A percentile compares a stretch with the other conserved stretches of the same genome.
Conservation (phyloP, 345 rosid species). For the Lepidium africanum region DNA sequence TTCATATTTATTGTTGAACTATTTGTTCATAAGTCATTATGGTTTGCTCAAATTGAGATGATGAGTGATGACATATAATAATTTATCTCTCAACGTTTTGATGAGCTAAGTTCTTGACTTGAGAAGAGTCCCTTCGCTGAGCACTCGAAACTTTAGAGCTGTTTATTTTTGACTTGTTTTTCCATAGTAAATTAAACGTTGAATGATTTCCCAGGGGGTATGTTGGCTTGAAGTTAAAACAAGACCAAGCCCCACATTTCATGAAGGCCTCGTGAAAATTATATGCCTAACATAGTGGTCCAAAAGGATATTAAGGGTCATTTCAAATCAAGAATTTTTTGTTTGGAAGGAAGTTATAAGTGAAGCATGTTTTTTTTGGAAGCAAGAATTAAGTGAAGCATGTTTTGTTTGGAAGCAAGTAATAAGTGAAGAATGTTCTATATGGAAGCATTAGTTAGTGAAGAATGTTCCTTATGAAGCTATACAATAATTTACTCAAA, state of each 20-base stretch:
- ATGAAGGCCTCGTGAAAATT: conserved; percentile 55
- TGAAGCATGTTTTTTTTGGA: conserved; percentile 26
- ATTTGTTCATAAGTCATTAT: neutral
- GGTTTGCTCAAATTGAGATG: neutral
- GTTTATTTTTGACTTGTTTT: conserved; percentile 10
- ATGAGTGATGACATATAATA: neutral
- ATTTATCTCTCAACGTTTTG: neutral
- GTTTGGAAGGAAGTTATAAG: neutral
- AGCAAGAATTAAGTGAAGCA: conserved; percentile 1
- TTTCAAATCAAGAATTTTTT: conserved; percentile 25
- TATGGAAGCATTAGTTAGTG: conserved; percentile 14
- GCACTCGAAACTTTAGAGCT: neutral
- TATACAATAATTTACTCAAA: conserved; percentile 47
- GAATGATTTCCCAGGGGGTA: conserved; percentile 95
- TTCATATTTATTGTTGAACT: neutral
- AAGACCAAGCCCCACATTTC: conserved; percentile 86
- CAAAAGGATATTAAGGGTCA: conserved; percentile 47
- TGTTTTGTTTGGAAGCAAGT: conserved; percentile 19
- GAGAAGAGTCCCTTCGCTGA: conserved; percentile 1
- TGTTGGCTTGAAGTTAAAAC: conserved; percentile 96
- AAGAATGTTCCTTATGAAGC: conserved; percentile 45
- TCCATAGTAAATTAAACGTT: conserved; percentile 48
- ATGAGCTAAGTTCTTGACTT: conserved; percentile 6
- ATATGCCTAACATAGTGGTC: conserved; percentile 54
- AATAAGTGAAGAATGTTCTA: conserved; percentile 41